Base-by-base conservation (phyloP, 768 basidiomycete species). In the Exidia glandulosa region DNA sequence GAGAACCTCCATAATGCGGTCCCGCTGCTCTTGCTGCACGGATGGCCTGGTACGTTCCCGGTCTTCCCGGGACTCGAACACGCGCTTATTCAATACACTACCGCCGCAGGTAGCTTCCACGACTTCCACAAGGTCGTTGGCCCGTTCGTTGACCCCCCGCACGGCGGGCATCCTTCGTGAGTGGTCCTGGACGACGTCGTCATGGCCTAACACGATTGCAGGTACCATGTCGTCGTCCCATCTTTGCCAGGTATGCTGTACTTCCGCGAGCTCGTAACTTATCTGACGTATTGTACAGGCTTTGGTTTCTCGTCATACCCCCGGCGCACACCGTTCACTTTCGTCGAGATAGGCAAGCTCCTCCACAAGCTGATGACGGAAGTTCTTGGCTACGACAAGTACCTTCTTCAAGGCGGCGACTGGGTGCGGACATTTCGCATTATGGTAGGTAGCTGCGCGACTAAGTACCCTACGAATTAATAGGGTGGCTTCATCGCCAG, bases 71-170 rank as follows among this genome's bases (percentile, higher is more conserved):
- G n/a, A 6, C 5, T 45, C 12, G 41, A 10, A 19, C 41, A 13
- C 19, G 41, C 19, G 12, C 19, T 5, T 12, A 10, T n/a, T n/a
- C n/a, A n/a, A 13, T 45, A 45, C 41, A 19, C 41, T 45, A 16
- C 27, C 13, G 25, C 16, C 31, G 7, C 52, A 63, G 63, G 63
- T 2, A 61, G 57, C 3, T 65, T 65, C 58, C 63, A 58, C 57
- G 64, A 65, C 62, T 65, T 65, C 29, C 59, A 61, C 45, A 65
- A 65, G 55, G 62, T 65, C 32, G 59, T 65, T 36, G 62, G 63
- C 29, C 48, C 57, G 27, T 56, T 65, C 2, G 50, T 54, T 3
- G 61, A 63, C 54, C 64, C 64, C n/a, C n/a, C n/a, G n/a, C n/a
- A n/a, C n/a, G n/a, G n/a, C n/a, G n/a, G n/a, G n/a, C n/a, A n/a